Evolutionary conservation across 2,329 filamentous ascomycete species (phyloP).

Genomic region (Alternaria ventricosa): DNA sequence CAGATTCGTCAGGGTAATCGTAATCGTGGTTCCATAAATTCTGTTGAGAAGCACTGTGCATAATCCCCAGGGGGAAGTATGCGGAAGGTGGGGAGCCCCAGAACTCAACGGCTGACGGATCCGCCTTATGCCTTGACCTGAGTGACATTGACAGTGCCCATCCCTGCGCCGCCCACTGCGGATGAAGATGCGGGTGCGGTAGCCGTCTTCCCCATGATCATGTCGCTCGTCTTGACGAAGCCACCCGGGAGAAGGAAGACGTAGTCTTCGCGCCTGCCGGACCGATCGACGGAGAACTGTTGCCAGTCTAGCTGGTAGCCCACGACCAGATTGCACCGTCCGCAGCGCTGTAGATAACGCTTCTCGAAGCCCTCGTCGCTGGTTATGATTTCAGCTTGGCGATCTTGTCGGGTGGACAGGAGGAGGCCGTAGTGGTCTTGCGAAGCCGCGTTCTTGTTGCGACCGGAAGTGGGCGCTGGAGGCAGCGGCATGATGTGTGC

Average conservation of each 20-base stretch:
- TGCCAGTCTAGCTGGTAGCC: slow-evolving; percentile 67
- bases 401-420: slow-evolving; percentile 56
- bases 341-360: slow-evolving; percentile 64
- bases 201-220: slow-evolving; percentile 53
- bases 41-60: not conserved
- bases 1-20: not conserved
- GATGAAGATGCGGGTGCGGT: slow-evolving; percentile 9
- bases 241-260: slow-evolving; percentile 68
- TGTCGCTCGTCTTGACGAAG: slow-evolving; percentile 63
- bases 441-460: slow-evolving; percentile 6
- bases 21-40: slow-evolving; percentile 1
- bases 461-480: slow-evolving; percentile 26
- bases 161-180: slow-evolving; percentile 11
- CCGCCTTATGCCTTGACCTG: slow-evolving; percentile 31
- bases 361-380: slow-evolving; percentile 72
- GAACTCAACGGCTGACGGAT: not conserved
- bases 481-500: slow-evolving; percentile 65
- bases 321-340: slow-evolving; percentile 65
- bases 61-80: not conserved
- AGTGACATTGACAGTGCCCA: slow-evolving; percentile 23
- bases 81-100: slow-evolving; percentile 4
- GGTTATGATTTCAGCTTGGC: slow-evolving; percentile 59
- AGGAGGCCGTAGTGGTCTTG: slow-evolving; percentile 58
- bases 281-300: slow-evolving; percentile 51
- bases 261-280: slow-evolving; percentile 53